Conservation (phyloP, 208 protist species). For the Crithidia fasciculata region DNA sequence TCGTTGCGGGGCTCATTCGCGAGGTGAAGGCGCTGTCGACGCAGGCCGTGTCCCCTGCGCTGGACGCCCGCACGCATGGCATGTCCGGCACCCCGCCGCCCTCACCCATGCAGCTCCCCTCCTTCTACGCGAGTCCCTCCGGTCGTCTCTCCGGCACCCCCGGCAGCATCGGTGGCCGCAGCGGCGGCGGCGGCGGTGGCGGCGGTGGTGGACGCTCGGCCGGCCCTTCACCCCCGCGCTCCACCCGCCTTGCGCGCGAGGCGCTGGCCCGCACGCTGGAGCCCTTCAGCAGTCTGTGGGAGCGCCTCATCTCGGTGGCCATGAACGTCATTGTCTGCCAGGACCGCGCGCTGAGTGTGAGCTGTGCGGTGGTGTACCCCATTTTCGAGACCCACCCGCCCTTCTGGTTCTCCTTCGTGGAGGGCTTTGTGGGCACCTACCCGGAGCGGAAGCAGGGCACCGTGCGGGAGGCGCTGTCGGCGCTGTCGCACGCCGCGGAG, state of each 20-base stretch:
- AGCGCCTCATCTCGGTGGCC: conserved; percentile 65
- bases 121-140: conserved; percentile 46
- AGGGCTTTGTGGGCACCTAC: conserved; percentile 69
- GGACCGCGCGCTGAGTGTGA: conserved; percentile 74
- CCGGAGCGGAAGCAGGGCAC: conserved; percentile 62
- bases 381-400: conserved; percentile 87
- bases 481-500: conserved; percentile 62
- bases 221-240: conserved; percentile 21
- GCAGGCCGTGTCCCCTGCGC: conserved; percentile 22
- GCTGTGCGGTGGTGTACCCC: conserved; percentile 75
- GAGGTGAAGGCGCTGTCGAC: conserved; percentile 74
- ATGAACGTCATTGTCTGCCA: conserved; percentile 89
- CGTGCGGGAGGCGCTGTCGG: conserved; percentile 73
- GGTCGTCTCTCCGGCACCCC: conserved; percentile 44
- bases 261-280: conserved; percentile 64
- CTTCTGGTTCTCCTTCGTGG: conserved; percentile 82
- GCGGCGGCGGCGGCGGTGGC: conserved; percentile 23
- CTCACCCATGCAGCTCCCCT: conserved; percentile 61
- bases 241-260: conserved; percentile 43
- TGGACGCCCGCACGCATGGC: conserved; percentile 24
- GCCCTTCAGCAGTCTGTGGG: conserved; percentile 73
- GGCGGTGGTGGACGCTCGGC: neutral
- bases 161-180: conserved; percentile 31
- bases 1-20: conserved; percentile 70
- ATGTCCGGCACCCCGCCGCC: conserved; percentile 37